phyloP scores from a whole-genome alignment of 2,329 filamentous ascomycete species.

The Trichothecium sympodiale region DNA sequence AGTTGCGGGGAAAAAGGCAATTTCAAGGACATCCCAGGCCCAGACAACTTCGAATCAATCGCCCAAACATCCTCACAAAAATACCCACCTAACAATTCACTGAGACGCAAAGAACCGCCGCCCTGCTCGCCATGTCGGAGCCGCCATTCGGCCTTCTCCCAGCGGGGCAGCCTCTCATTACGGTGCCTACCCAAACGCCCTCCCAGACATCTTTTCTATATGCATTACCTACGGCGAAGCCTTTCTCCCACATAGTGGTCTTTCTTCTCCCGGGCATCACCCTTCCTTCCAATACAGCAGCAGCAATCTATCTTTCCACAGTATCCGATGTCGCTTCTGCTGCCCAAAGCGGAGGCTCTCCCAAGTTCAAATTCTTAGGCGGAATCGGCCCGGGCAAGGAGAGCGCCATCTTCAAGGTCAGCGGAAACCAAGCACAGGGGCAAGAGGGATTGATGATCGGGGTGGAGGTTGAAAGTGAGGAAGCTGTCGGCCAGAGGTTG shows the following conservation, averaged over 20 bases:
- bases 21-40: too few species aligned
- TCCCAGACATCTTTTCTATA: constrained; percentile 47
- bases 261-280: constrained; percentile 73
- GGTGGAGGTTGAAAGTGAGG: constrained; percentile 68
- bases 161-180: constrained; percentile 47
- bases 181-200: constrained; percentile 39
- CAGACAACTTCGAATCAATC: too few species aligned
- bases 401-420: constrained; percentile 79
- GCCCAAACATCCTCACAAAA: too few species aligned
- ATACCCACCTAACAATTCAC: too few species aligned
- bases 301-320: constrained; percentile 76
- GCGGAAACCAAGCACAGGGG: constrained; percentile 15
- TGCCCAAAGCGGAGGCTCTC: constrained; percentile 17
- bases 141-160: constrained; percentile 50
- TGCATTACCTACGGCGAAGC: constrained; percentile 30
- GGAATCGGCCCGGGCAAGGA: constrained; percentile 85
- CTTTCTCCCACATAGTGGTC: constrained; percentile 76
- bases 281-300: constrained; percentile 66
- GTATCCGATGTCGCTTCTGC: constrained; percentile 26
- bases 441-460: constrained; percentile 56
- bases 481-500: constrained; percentile 60
- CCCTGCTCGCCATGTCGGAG: constrained; percentile 26
- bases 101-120: not conserved
- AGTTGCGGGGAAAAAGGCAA: too few species aligned
- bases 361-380: constrained; percentile 74